Evolutionary conservation across 257 asterid species (phyloP).

Genomic region (Salvia splendens): DNA sequence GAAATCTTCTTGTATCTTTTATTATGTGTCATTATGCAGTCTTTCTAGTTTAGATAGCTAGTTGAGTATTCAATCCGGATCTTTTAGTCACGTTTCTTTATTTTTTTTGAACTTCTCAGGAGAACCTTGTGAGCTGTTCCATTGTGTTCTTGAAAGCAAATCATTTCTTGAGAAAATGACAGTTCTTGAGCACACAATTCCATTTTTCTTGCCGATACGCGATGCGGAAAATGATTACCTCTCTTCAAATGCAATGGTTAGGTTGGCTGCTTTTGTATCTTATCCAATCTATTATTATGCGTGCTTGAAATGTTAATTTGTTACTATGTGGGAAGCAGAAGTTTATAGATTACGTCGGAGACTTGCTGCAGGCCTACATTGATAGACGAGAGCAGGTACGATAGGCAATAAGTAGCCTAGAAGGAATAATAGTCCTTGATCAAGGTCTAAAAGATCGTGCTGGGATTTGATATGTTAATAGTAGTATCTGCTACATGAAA

Average conservation of each 20-base stretch:
- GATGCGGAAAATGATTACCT: slow-evolving; percentile 84
- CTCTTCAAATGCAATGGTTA: slow-evolving; percentile 92
- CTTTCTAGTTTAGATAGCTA: background rate
- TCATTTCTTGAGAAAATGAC: slow-evolving; percentile 98
- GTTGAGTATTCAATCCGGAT: slow-evolving; percentile 16
- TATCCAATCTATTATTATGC: slow-evolving; percentile 27
- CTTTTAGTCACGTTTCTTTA: background rate
- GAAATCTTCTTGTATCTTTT: slow-evolving; percentile 7
- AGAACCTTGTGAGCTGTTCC: slow-evolving; percentile 88
- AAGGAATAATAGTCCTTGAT: background rate
- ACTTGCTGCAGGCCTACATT: slow-evolving; percentile 88
- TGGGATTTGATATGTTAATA: background rate
- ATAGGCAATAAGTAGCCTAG: slow-evolving; percentile 13
- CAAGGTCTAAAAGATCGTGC: background rate
- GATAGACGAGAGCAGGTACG: slow-evolving; percentile 97
- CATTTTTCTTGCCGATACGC: slow-evolving; percentile 91
- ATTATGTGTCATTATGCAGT: background rate
- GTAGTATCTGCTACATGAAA: background rate
- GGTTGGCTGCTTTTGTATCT: slow-evolving; percentile 31
- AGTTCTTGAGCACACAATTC: slow-evolving; percentile 85
- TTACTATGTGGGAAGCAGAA: slow-evolving; percentile 58
- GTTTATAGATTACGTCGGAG: slow-evolving; percentile 92
- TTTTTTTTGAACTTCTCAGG: slow-evolving; percentile 53
- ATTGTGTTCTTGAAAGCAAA: slow-evolving; percentile 97
- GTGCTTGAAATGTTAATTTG: slow-evolving; percentile 23